Evolutionary conservation across 495 filamentous ascomycete genomes (phyloP).

Genomic region (Xylaria castorea): DNA sequence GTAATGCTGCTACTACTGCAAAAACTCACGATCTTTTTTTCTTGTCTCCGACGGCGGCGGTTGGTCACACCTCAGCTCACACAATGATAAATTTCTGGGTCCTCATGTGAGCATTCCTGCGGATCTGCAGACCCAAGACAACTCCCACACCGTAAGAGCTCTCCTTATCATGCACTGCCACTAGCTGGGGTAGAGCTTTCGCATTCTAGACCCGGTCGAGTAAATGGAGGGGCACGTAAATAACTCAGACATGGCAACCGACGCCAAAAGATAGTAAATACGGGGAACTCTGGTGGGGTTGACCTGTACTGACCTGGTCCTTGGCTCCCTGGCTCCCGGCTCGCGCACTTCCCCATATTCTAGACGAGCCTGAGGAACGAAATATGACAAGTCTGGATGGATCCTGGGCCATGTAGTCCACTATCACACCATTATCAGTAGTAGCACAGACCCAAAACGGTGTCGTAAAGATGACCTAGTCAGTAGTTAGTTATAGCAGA

Average conservation of each 20-base stretch:
- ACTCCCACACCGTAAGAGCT: neutral
- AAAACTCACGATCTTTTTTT: slow-evolving; percentile 45
- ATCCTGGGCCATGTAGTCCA: neutral
- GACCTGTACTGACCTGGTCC: neutral
- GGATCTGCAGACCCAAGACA: neutral
- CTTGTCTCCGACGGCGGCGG: slow-evolving; percentile 29
- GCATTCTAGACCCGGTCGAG: slow-evolving; percentile 15
- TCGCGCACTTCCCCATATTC: slow-evolving; percentile 15
- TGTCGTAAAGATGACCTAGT: neutral
- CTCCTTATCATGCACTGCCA: slow-evolving; percentile 20
- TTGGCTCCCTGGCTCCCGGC: slow-evolving; percentile 2
- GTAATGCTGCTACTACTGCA: neutral
- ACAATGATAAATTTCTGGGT: slow-evolving; percentile 8
- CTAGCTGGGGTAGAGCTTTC: slow-evolving; percentile 4
- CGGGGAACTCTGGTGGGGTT: slow-evolving; percentile 20
- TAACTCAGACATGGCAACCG: slow-evolving; percentile 10
- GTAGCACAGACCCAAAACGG: neutral
- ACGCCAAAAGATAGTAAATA: neutral
- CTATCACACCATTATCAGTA: neutral
- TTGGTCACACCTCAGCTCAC: slow-evolving; percentile 17
- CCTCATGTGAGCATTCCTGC: slow-evolving; percentile 27
- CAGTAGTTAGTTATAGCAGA: neutral
- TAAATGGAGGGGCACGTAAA: slow-evolving; percentile 18
- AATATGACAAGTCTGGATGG: neutral
- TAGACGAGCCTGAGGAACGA: slow-evolving; percentile 6